A percentile compares a stretch with the other conserved stretches of the same genome.
phyloP scores from a whole-genome alignment of 352 stramenopile species.

The Elongisporangium undulatum region DNA sequence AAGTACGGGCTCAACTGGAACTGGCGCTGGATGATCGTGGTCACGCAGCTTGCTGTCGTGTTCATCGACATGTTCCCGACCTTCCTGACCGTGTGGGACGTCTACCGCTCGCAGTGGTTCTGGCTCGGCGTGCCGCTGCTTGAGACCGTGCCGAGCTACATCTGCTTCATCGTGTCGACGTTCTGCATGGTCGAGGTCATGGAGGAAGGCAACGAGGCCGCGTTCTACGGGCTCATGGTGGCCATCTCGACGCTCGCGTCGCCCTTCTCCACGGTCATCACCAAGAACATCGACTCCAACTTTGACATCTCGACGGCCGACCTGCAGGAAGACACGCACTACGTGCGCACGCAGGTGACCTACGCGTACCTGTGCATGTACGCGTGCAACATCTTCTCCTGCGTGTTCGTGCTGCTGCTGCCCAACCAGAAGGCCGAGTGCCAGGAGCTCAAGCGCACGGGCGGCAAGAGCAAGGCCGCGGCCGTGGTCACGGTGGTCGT shows the following conservation, averaged over 20 bases:
- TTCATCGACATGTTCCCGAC: slow-evolving; percentile 34
- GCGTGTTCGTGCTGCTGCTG: slow-evolving; percentile 37
- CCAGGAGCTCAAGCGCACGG: slow-evolving; percentile 24
- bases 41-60: slow-evolving; percentile 20
- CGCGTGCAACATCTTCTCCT: slow-evolving; percentile 33
- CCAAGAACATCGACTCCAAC: slow-evolving; percentile 48
- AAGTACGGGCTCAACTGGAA: slow-evolving; percentile 24
- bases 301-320: slow-evolving; percentile 36
- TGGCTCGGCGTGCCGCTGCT: slow-evolving; percentile 44
- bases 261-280: slow-evolving; percentile 43
- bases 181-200: slow-evolving; percentile 53
- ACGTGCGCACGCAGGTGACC: slow-evolving; percentile 28
- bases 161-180: slow-evolving; percentile 46
- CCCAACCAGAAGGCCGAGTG: slow-evolving; percentile 44
- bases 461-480: slow-evolving; percentile 30
- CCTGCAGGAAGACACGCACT: slow-evolving; percentile 29
- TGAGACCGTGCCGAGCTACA: slow-evolving; percentile 31
- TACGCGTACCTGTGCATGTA: slow-evolving; percentile 36
- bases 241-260: slow-evolving; percentile 33
- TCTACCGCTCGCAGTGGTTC: slow-evolving; percentile 54
- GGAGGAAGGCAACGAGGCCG: slow-evolving; percentile 37
- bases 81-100: slow-evolving; percentile 46
- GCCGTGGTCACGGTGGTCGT: slow-evolving; percentile 36
- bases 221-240: slow-evolving; percentile 41
- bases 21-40: slow-evolving; percentile 20